phyloP scores from a whole-genome alignment of 352 stramenopile genomes.

The Thalassiosira delicatula region DNA sequence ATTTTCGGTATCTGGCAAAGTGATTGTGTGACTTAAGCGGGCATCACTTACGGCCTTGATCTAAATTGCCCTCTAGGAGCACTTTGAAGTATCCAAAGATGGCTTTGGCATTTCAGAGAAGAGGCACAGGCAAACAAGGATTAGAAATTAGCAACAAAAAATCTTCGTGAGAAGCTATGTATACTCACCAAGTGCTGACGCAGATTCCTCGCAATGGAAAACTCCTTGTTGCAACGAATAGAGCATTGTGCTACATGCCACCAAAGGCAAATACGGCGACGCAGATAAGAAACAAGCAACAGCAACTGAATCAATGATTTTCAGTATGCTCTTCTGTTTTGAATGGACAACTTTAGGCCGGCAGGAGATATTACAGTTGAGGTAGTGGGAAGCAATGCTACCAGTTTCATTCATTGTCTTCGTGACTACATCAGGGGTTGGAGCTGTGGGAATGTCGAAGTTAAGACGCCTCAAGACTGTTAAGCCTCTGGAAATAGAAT shows the following conservation, averaged over 20 bases:
- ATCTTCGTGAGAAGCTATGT: no score
- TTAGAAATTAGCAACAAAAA: not conserved
- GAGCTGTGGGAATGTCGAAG: conserved; percentile 3
- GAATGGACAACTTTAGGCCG: not conserved
- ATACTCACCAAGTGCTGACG: not conserved
- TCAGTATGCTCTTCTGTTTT: not conserved
- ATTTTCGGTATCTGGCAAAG: no score
- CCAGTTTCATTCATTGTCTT: not conserved
- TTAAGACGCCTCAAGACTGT: not conserved
- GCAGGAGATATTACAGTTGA: not conserved
- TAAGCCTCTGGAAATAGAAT: not conserved
- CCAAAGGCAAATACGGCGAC: not conserved
- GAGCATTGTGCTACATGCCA: not conserved
- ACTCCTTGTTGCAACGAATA: not conserved
- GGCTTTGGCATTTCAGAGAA: no score
- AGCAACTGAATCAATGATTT: not conserved
- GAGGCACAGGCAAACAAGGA: not conserved
- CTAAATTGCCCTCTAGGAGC: not conserved
- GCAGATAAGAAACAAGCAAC: not conserved
- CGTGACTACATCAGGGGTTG: not conserved
- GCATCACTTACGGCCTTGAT: no score
- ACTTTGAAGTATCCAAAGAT: conserved; percentile 1
- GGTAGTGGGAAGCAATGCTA: not conserved
- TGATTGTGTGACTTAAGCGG: no score
- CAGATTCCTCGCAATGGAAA: not conserved